Percentiles rank a stretch among this genome's conserved stretches.
Conservation (phyloP, 2,329 filamentous ascomycete genomes). For the Paecilomyces sp. region DNA sequence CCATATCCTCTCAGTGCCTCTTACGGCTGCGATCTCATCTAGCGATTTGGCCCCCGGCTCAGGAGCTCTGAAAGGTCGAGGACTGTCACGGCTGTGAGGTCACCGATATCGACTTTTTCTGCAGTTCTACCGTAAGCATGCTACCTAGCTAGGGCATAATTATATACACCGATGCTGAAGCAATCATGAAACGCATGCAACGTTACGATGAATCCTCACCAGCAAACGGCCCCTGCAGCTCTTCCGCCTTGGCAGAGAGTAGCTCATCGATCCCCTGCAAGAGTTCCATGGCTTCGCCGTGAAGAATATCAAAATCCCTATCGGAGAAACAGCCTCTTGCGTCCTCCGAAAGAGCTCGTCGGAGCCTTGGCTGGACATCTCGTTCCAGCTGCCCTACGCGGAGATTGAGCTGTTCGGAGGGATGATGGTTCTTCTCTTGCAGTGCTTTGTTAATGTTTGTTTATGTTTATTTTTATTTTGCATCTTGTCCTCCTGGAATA, state of each 20-base stretch:
- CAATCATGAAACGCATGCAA: too few species aligned
- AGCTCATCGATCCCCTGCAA: not conserved
- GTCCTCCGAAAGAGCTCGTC: not conserved
- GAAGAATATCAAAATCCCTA: not conserved
- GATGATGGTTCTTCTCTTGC: not conserved
- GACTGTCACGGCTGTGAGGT: too few species aligned
- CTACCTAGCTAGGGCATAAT: too few species aligned
- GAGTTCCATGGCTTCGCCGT: too few species aligned
- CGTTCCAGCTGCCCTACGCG: not conserved
- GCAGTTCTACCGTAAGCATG: too few species aligned
- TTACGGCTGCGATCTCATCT: too few species aligned
- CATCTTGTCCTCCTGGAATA: not conserved
- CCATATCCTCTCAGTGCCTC: too few species aligned
- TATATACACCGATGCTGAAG: not conserved
- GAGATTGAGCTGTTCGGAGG: not conserved
- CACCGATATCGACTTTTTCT: too few species aligned
- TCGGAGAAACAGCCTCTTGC: not conserved
- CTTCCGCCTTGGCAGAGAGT: not conserved
- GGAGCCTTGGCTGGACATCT: not conserved
- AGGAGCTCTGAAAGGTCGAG: too few species aligned
- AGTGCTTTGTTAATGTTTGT: not conserved
- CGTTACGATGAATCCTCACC: not conserved
- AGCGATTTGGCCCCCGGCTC: too few species aligned
- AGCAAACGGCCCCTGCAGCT: not conserved
- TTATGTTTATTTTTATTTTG: too few species aligned